Conservation (phyloP, 2,329 filamentous ascomycete genomes). For the Talaromyces rugulosus region DNA sequence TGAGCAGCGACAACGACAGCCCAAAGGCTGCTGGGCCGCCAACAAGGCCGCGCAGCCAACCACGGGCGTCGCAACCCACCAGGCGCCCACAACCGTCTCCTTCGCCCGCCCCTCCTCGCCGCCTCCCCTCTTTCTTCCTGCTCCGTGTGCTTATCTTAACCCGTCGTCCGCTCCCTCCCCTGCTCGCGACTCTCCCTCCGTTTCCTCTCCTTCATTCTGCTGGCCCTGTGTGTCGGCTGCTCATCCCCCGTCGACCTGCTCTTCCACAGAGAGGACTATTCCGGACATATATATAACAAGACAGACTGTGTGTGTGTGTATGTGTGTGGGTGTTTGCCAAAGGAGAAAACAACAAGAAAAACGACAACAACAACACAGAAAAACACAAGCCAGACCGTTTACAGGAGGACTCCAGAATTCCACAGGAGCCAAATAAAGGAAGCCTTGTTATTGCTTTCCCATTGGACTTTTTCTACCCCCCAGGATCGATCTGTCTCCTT, state of each 20-base stretch:
- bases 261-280: not conserved
- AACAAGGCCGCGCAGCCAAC: conserved; percentile 21
- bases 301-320: not conserved
- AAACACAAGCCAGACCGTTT: not conserved
- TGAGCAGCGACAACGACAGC: conserved; percentile 20
- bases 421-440: not conserved
- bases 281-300: not conserved
- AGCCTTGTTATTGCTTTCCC: not conserved
- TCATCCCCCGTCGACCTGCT: not conserved
- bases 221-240: conserved; percentile 4
- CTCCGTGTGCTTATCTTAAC: conserved; percentile 24
- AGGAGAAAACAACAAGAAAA: not conserved
- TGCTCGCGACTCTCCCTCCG: conserved; percentile 7
- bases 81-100: conserved; percentile 16
- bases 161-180: conserved; percentile 23
- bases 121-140: conserved; percentile 21
- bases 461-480: conserved; percentile 13
- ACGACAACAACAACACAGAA: not conserved
- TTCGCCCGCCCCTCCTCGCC: conserved; percentile 28
- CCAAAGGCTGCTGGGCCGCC: conserved; percentile 28
- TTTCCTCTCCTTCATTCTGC: conserved; percentile 14
- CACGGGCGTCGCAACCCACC: conserved; percentile 13
- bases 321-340: not conserved
- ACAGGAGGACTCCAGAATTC: not conserved
- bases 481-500: conserved; percentile 13